Evolutionary conservation across 2,329 filamentous ascomycete genomes (phyloP).

Genomic region (Penicillium nordicum): DNA sequence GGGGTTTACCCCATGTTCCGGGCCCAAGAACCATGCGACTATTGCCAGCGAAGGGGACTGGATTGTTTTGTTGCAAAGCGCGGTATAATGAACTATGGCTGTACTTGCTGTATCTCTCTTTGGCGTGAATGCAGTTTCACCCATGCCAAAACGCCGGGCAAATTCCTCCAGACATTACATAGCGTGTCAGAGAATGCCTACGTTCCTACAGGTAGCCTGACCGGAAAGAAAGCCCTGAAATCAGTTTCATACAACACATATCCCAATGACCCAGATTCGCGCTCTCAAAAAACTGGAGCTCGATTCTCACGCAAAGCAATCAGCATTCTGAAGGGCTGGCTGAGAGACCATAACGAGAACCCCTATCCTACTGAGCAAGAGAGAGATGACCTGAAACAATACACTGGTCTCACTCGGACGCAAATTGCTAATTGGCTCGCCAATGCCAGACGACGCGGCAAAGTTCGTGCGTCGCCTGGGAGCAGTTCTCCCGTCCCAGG

Average conservation of each 20-base stretch:
- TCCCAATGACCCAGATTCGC: conserved; percentile 38
- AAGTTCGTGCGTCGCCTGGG: conserved; percentile 62
- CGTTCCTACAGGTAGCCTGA: conserved; percentile 37
- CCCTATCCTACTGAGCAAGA: conserved; percentile 87
- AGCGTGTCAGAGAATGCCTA: conserved; percentile 44
- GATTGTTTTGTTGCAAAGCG: conserved; percentile 47
- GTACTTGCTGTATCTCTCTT: conserved; percentile 48
- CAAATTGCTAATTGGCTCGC: conserved; percentile 93
- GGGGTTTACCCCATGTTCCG: conserved; percentile 44
- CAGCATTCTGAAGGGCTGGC: conserved; percentile 79
- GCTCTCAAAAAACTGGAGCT: conserved; percentile 62
- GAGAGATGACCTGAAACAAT: conserved; percentile 71
- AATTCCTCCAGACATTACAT: conserved; percentile 45
- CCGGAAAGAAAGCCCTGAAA: conserved; percentile 41
- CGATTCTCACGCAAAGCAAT: conserved; percentile 78
- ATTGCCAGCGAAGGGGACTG: conserved; percentile 46
- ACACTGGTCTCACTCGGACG: conserved; percentile 75
- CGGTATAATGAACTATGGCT: conserved; percentile 44
- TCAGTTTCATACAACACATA: conserved; percentile 37
- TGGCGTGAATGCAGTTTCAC: conserved; percentile 49
- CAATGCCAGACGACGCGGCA: conserved; percentile 79
- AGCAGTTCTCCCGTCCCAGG: conserved; percentile 67
- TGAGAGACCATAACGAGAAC: conserved; percentile 72
- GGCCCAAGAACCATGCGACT: conserved; percentile 46
- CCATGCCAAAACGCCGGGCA: conserved; percentile 40